Base-by-base conservation (phyloP, 106 monocot species). In the Chionographis japonica region DNA sequence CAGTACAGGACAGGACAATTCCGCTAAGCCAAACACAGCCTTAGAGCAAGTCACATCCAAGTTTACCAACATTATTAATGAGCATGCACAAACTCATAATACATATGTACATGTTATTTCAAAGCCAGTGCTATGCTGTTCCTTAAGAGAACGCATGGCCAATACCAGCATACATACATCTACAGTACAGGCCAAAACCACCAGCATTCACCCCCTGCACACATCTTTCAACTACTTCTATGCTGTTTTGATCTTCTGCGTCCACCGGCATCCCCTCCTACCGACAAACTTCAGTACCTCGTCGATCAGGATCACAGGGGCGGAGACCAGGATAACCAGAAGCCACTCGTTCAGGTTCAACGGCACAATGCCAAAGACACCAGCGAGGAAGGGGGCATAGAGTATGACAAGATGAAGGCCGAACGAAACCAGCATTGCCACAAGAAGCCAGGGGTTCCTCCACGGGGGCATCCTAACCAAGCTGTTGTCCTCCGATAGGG, bases 371-470 rank as follows among this genome's bases (percentile, higher is more conserved):
- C 93, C 86, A 50, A 93, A 93, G 4, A 86, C 74, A 2, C 59
- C 67, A 2, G 93, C 78, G 10, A 93, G 64, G 18, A 89, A 68
- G 0, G 93, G 93, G 7, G 84, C 78, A 11, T 86, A 89, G 37
- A 93, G 86, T 37, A 93, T 82, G 54, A 86, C 12, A 20, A 83
- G 54, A 73, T 93, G 93, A 6, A 93, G 73, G 4, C 89, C 77
- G 20, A 93, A 89, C 1, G 89, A 89, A 57, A 89, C 71, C 56
- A 63, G 54, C 86, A 93, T 89, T 1, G 93, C 93, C 1, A 81
- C 52, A 15, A 93, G 78, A 51, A 93, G 82, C 88, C 88, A 92
- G 1, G 88, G 92, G 69, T 92, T 92, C 39, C 65, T 75, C 92
- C 92, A 92, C 12, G 92, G 92, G 37, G 92, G 92, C 88, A 92